Percentiles rank a stretch among this genome's conserved stretches.
phyloP scores from a whole-genome alignment of 2,329 filamentous ascomycete species.

The Alternaria solani region DNA sequence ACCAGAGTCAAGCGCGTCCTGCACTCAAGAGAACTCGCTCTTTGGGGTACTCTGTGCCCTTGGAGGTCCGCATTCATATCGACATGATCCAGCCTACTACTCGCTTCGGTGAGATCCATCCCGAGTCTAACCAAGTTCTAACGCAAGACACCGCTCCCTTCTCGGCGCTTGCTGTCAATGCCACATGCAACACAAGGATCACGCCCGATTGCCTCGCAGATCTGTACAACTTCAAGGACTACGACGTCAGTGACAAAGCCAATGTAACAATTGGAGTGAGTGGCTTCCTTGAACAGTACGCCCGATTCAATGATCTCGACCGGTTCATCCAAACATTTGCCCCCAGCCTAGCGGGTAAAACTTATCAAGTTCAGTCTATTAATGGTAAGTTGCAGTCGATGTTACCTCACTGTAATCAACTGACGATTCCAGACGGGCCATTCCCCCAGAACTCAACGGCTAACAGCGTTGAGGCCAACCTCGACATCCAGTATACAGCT shows the following conservation, averaged over 20 bases:
- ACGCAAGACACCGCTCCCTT: constrained; percentile 37
- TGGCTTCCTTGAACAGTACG: constrained; percentile 60
- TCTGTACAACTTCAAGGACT: constrained; percentile 55
- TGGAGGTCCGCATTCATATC: constrained; percentile 62
- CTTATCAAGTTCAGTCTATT: constrained; percentile 55
- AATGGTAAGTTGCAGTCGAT: constrained; percentile 49
- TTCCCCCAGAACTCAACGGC: constrained; percentile 47
- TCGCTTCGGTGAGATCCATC: constrained; percentile 62
- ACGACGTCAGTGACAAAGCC: constrained; percentile 50
- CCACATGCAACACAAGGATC: constrained; percentile 54
- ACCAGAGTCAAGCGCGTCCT: constrained; percentile 57
- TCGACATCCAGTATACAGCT: constrained; percentile 60
- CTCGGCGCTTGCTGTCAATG: constrained; percentile 36
- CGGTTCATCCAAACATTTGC: constrained; percentile 53
- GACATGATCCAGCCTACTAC: constrained; percentile 73
- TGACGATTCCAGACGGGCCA: constrained; percentile 32
- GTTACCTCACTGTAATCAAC: background rate
- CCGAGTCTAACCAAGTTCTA: constrained; percentile 52
- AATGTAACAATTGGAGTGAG: constrained; percentile 54
- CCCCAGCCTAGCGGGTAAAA: constrained; percentile 52
- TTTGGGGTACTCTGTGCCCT: constrained; percentile 69
- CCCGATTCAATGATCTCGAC: constrained; percentile 57
- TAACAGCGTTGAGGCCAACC: constrained; percentile 59
- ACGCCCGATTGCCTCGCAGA: constrained; percentile 58
- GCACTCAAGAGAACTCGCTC: constrained; percentile 61